Percentiles rank a stretch among this genome's conserved stretches.
phyloP scores from a whole-genome alignment of 176 grass and related monocot genomes.

The Oryza punctata region DNA sequence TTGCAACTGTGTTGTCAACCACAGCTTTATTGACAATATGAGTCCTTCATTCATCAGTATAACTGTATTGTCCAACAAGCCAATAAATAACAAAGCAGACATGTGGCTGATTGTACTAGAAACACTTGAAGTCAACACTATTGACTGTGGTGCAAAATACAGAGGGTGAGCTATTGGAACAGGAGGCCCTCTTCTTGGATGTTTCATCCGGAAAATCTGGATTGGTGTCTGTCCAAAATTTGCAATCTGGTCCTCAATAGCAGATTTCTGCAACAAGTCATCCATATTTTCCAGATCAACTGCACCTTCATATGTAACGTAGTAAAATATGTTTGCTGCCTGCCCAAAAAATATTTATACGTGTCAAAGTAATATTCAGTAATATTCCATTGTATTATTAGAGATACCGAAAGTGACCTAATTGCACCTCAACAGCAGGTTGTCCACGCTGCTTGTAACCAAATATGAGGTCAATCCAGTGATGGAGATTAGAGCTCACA shows the following conservation, averaged over 20 bases:
- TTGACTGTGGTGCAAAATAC: slow-evolving; percentile 94
- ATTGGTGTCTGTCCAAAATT: slow-evolving; percentile 99
- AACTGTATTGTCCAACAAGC: slow-evolving; percentile 69
- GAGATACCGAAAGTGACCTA: slow-evolving; percentile 15
- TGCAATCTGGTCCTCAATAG: slow-evolving; percentile 99
- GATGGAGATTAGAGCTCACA: slow-evolving; percentile 97
- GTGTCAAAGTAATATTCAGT: slow-evolving; percentile 1
- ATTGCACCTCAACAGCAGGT: slow-evolving; percentile 65
- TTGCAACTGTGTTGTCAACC: slow-evolving; percentile 87
- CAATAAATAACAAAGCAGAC: slow-evolving; percentile 75
- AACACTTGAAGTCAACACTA: slow-evolving; percentile 70
- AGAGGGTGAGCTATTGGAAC: slow-evolving; percentile 89
- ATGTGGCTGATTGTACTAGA: slow-evolving; percentile 51
- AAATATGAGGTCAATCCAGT: slow-evolving; percentile 96
- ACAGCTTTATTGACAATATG: slow-evolving; percentile 75
- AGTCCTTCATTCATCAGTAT: slow-evolving; percentile 73
- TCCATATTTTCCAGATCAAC: slow-evolving; percentile 99
- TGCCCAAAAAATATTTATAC: slow-evolving; percentile 41
- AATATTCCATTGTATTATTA: slow-evolving; percentile 19
- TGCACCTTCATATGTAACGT: slow-evolving; percentile 93
- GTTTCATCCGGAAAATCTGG: slow-evolving; percentile 94
- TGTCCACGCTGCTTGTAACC: slow-evolving; percentile 94
- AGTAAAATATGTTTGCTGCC: slow-evolving; percentile 99
- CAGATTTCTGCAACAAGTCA: slow-evolving; percentile 91
- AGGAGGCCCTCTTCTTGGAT: slow-evolving; percentile 94